Evolutionary conservation across 495 filamentous ascomycete genomes (phyloP), one percentile per base, ranked within the genome.

Genomic region (Diplogelasinospora grovesii): DNA sequence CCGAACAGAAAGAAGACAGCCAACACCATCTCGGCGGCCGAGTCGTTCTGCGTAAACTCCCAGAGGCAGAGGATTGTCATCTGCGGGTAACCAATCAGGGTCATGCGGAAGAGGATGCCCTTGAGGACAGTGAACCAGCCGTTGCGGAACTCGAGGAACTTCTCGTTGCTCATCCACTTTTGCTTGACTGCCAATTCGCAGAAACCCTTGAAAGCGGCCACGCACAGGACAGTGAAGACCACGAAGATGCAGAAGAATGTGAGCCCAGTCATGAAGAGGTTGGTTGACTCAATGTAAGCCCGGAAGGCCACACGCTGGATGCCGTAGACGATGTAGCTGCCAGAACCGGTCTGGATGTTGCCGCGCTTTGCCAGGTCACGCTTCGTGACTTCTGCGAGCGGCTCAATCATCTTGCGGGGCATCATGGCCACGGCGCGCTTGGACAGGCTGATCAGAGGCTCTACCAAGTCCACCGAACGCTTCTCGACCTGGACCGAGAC

Each of bases 71-170:
- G 78, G 16, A 95, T 83, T 39, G 77, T 72, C 79, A 96, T 96
- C 61, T 94, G 88, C 8, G 92, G 89, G 65, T 86, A 95, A 32
- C 90, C 92, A 47, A 98, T 96, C 27, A 96, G 75, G 22, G 90
- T 86, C 52, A 95, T 63, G 25, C 92, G 84, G 75, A 92, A 98
- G 45, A 97, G 66, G 50, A 98, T 97, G 33, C 92, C 92, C 48
- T 61, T 61, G 29, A 61, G 53, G 7, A 57, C 53, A 3, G 74
- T 75, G 27, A 85, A 75, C 62, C 75, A 83, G 23, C 88, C 88
- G 50, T 90, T 88, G 41, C 90, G 83, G 74, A 98, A 97, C 56
- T 98, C 92, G 50, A 83, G 75, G 64, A 98, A 97, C 43, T 84
- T 88, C 48, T 96, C 85, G 47, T 67, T 68, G 65, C 88, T 85